Conservation (phyloP, 352 stramenopile genomes). For the Pythium insidiosum region DNA sequence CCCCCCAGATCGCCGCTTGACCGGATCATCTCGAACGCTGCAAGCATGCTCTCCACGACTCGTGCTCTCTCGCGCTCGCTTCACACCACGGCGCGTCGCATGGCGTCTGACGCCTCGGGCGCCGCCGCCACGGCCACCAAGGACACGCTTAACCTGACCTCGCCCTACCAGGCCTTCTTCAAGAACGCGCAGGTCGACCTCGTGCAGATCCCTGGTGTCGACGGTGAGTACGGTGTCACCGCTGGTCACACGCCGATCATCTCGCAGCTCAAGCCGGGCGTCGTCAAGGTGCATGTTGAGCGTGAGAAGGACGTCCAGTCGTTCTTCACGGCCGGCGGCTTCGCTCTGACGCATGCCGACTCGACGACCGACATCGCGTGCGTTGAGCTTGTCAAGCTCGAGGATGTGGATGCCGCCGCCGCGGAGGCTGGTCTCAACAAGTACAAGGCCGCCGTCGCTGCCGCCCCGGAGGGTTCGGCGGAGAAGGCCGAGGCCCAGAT, state of each 20-base stretch:
- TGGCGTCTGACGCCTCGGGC: conserved; percentile 36
- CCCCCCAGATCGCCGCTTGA: not conserved
- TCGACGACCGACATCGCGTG: conserved; percentile 96
- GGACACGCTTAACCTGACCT: conserved; percentile 81
- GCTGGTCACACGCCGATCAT: conserved; percentile 95
- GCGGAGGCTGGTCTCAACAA: conserved; percentile 87
- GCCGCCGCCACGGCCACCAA: conserved; percentile 53
- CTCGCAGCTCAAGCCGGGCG: conserved; percentile 95
- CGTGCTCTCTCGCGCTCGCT: conserved; percentile 45
- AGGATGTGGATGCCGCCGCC: conserved; percentile 91
- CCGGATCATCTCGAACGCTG: not conserved
- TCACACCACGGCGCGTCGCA: conserved; percentile 50
- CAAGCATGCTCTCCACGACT: conserved; percentile 44
- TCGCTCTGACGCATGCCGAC: conserved; percentile 94
- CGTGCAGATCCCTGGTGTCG: conserved; percentile 92
- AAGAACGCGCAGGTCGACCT: conserved; percentile 79
- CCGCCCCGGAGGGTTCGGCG: conserved; percentile 75
- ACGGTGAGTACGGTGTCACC: conserved; percentile 97
- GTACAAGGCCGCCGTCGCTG: conserved; percentile 82
- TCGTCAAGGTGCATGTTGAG: conserved; percentile 86
- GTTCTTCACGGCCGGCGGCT: conserved; percentile 97
- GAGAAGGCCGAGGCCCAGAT: conserved; percentile 94
- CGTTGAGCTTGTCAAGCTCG: conserved; percentile 94
- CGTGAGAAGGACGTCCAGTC: conserved; percentile 88
- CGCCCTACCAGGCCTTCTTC: conserved; percentile 80